Evolutionary conservation across 805 yeast genomes (phyloP).

Genomic region (Kregervanrija fluxuum): DNA sequence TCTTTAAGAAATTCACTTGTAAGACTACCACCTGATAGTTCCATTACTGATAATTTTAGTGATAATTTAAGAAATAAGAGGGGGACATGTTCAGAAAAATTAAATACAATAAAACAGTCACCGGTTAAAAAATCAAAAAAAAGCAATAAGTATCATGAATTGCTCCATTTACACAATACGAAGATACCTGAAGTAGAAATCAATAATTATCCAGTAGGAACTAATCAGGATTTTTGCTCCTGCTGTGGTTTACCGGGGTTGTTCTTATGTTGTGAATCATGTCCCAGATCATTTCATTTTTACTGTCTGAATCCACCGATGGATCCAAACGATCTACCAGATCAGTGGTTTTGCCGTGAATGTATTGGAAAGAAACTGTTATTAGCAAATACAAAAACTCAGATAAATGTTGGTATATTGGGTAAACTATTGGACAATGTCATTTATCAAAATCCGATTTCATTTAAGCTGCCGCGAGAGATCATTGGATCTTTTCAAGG

Average conservation of each 20-base stretch:
- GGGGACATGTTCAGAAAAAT: neutral
- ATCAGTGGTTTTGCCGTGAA: slow-evolving; percentile 82
- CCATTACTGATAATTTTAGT: neutral
- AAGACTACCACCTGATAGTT: neutral
- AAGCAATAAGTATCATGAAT: neutral
- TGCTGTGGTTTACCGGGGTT: slow-evolving; percentile 86
- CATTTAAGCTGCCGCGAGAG: slow-evolving; percentile 58
- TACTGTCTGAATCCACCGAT: slow-evolving; percentile 87
- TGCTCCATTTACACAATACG: slow-evolving; percentile 4
- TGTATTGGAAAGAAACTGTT: slow-evolving; percentile 42
- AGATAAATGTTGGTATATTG: slow-evolving; percentile 36
- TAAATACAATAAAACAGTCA: neutral
- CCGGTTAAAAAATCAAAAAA: slow-evolving; percentile 14
- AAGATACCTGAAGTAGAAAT: slow-evolving; percentile 14
- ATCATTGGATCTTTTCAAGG: slow-evolving; percentile 69
- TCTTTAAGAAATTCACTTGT: slow-evolving; percentile 8
- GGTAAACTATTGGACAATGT: slow-evolving; percentile 52
- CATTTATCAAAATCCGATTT: slow-evolving; percentile 55
- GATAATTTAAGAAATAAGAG: neutral
- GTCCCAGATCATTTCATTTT: slow-evolving; percentile 90
- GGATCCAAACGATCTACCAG: slow-evolving; percentile 69
- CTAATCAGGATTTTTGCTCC: slow-evolving; percentile 86
- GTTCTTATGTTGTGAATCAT: slow-evolving; percentile 87
- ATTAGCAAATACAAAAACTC: slow-evolving; percentile 1
- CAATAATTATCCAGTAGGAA: slow-evolving; percentile 15